Base-by-base conservation (phyloP, 768 basidiomycete genomes). In the Amanita fuliginea region DNA sequence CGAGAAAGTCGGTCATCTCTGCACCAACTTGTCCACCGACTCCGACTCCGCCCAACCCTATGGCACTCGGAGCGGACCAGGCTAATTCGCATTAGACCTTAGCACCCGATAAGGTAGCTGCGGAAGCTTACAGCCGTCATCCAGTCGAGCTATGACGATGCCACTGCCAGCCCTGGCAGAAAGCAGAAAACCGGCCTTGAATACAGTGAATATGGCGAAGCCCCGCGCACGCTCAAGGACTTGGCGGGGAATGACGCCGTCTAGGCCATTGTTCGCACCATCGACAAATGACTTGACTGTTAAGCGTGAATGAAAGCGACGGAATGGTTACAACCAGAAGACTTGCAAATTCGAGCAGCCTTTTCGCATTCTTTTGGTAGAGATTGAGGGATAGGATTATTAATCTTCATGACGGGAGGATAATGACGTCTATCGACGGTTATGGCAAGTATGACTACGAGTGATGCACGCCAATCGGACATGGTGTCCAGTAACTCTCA, bases 51-150 rank as follows among this genome's bases (percentile, higher is more conserved):
- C 86, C 95, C 3, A 89, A 83, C 21, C 93, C 94, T 40, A 99
- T 95, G 2, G 95, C 96, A 60, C 85, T 87, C 3, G 96, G 96
- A 16, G 93, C 82, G 32, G 88, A 90, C 94, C 94, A 99, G 33
- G 78, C 86, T 92, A 28, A 49, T 22, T 32, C 6, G 6, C 13
- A 50, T 36, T 48, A 19, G 48, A 22, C 33, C 22, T 6, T 24
- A 24, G 2, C 5, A 52, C 49, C 19, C 47, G 24, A 6, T 49
- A 49, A 48, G 42, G 39, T 42, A 11, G 26, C 40, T 14, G 22
- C 42, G 36, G 51, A 24, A 19, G 70, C 90, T 67, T 60, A 92
- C 89, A 70, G 57, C 91, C 93, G 62, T 94, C 77, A 4, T 78
- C 71, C 14, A 92, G 69, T 56, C 73, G 82, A 19, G 91, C 91